These are phyloP conservation scores for Penicillium fuscoglaucum DNA, from an alignment of 2,329 filamentous ascomycete species.

Conservation along the genomic window DNA sequence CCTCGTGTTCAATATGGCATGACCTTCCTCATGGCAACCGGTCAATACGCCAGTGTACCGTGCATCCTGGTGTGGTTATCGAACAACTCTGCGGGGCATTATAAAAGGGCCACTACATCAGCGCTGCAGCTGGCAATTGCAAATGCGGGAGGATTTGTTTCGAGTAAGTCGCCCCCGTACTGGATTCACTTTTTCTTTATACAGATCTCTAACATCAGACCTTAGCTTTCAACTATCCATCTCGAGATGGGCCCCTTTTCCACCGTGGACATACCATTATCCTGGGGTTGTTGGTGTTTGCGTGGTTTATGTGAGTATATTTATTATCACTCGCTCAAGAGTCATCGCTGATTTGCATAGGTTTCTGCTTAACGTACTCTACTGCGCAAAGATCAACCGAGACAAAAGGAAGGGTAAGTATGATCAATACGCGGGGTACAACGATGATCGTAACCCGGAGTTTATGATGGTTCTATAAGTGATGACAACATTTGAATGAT, in stretches of 20 bases:
- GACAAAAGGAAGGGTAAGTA: constrained; percentile 64
- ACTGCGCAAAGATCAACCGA: constrained; percentile 63
- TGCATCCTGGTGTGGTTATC: constrained; percentile 66
- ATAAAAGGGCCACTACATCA: constrained; percentile 67
- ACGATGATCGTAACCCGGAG: constrained; percentile 63
- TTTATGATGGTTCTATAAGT: constrained; percentile 61
- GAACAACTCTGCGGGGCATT: constrained; percentile 68
- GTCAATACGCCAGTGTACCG: constrained; percentile 64
- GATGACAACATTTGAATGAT: background rate
- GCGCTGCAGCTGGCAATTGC: constrained; percentile 66
- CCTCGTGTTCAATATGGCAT: constrained; percentile 61
- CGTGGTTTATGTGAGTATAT: constrained; percentile 63
- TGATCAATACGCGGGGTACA: constrained; percentile 56
- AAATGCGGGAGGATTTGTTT: constrained; percentile 67
- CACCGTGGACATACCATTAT: constrained; percentile 63
- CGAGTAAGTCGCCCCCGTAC: constrained; percentile 44
- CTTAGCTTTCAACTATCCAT: constrained; percentile 58
- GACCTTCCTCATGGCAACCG: constrained; percentile 67
- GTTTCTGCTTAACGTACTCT: constrained; percentile 60
- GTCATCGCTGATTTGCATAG: constrained; percentile 35
- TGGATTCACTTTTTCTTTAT: no score
- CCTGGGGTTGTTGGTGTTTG: constrained; percentile 59
- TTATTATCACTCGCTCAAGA: background rate
- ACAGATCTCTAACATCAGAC: background rate
- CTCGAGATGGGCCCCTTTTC: constrained; percentile 57